Evolutionary conservation across 2,329 filamentous ascomycete genomes (phyloP).

Genomic region (Pseudogymnoascus verrucosus): DNA sequence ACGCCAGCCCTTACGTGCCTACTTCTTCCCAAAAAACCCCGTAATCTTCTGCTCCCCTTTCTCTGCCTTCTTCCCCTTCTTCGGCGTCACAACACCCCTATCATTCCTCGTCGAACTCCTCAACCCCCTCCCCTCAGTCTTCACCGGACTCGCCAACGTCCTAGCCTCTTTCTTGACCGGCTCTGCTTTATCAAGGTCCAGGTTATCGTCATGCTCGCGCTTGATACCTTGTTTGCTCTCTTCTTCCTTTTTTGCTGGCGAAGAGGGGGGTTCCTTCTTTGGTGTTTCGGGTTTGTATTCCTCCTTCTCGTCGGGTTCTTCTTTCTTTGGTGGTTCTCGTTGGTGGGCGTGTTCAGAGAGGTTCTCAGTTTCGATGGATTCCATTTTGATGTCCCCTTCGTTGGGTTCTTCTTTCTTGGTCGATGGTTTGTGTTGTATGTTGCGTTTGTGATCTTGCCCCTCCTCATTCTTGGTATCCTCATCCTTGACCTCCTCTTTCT

Average conservation of each 20-base stretch:
- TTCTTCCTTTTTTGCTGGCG: constrained; percentile 9
- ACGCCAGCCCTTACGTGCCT: too few relatives aligned
- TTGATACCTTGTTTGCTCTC: constrained; percentile 22
- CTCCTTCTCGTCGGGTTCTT: constrained; percentile 12
- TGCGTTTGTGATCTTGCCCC: not conserved
- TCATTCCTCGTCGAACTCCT: constrained; percentile 27
- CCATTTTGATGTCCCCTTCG: constrained; percentile 20
- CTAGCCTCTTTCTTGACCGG: constrained; percentile 21
- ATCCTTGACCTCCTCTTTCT: constrained; percentile 17
- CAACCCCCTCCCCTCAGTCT: constrained; percentile 19
- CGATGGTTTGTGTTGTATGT: not conserved
- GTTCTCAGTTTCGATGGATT: constrained; percentile 22
- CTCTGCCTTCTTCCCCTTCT: constrained; percentile 18
- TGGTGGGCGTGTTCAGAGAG: constrained; percentile 21
- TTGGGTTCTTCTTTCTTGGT: constrained; percentile 11
- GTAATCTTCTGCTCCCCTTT: constrained; percentile 39
- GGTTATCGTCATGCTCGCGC: constrained; percentile 21
- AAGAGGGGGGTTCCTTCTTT: not conserved
- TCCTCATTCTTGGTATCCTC: constrained; percentile 9
- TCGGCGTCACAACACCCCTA: constrained; percentile 17
- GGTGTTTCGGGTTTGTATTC: not conserved
- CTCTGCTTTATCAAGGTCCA: constrained; percentile 16
- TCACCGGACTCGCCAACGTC: constrained; percentile 18
- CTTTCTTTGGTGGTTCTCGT: constrained; percentile 12
- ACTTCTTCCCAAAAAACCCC: constrained; percentile 43